phyloP scores from a whole-genome alignment of 495 filamentous ascomycete genomes.

The Aspergillus homomorphus region DNA sequence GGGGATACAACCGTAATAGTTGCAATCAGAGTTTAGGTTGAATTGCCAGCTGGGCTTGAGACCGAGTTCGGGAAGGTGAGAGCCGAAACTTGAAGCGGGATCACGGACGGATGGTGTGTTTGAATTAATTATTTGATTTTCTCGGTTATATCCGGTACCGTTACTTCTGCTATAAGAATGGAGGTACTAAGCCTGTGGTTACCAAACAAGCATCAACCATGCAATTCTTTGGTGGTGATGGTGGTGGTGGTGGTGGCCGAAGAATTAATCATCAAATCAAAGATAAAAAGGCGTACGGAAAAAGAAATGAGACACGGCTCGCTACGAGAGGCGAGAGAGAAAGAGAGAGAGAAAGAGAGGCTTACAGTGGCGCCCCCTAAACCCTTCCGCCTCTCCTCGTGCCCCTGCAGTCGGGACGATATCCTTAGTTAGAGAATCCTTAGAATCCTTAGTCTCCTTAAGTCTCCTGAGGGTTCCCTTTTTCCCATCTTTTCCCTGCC shows the following conservation, averaged over 20 bases:
- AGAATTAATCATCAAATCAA: neutral
- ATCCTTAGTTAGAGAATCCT: no score
- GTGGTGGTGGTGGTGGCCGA: no score
- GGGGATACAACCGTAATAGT: neutral
- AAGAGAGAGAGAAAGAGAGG: neutral
- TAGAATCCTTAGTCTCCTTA: neutral
- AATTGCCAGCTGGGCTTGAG: no score
- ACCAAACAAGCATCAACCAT: no score
- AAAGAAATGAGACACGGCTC: neutral
- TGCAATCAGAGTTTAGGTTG: conserved; percentile 1
- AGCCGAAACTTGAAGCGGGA: neutral
- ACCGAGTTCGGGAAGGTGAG: neutral
- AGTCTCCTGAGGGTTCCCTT: neutral
- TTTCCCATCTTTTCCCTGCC: conserved; percentile 1
- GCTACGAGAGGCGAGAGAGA: neutral
- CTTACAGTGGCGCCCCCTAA: neutral
- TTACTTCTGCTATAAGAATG: neutral
- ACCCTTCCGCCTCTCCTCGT: neutral
- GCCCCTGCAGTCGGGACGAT: conserved; percentile 3
- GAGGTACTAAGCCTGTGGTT: no score
- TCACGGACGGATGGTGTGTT: neutral
- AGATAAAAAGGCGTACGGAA: neutral
- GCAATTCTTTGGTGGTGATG: no score
- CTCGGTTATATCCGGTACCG: neutral
- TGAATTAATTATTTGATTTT: neutral